Base-by-base conservation (phyloP, 345 rosid species). In the Cardiospermum halicacabum region DNA sequence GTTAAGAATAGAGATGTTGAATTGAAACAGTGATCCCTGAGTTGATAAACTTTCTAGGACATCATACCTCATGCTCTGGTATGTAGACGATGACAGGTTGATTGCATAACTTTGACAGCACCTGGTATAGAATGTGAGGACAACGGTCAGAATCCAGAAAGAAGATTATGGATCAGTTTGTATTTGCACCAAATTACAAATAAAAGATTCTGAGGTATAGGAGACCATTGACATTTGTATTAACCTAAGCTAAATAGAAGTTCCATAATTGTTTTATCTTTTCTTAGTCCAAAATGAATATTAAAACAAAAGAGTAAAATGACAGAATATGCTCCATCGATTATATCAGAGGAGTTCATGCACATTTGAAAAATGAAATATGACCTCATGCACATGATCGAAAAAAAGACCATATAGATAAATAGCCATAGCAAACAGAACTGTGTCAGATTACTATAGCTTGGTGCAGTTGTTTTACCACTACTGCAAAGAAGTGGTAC, bases 51-150 rank as follows among this genome's bases (percentile, higher is more conserved):
- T 0, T n/a, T 30, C 24, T 19, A 4, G 8, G 19, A 10, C 27
- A 21, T 22, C 58, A 51, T 74, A 85, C 97, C 97, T 93, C 97
- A 30, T 86, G 86, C 79, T 78, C 94, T 7, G 92, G 91, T 60
- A 93, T 90, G 72, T 88, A 88, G 54, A 93, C 92, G 24, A 79
- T 64, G 56, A 90, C 71, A 5, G 96, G 96, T 76, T 82, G 98
- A 67, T 75, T 61, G 60, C 96, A 90, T 55, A 90, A 74, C 72
- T 79, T 90, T 36, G 97, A 90, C 62, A 90, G 84, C 45, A 93
- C 98, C 94, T 93, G 84, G 58, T 62, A 12, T 37, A 69, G 45
- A 34, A 56, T 19, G 31, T 36, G 58, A 3, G 25, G 64, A 28
- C 53, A 21, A 42, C 54, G 65, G 42, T 68, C 63, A 63, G 55